A percentile compares a stretch with the other conserved stretches of the same genome.
phyloP scores from a whole-genome alignment of 768 basidiomycete species.

The Floccularia luteovirens region DNA sequence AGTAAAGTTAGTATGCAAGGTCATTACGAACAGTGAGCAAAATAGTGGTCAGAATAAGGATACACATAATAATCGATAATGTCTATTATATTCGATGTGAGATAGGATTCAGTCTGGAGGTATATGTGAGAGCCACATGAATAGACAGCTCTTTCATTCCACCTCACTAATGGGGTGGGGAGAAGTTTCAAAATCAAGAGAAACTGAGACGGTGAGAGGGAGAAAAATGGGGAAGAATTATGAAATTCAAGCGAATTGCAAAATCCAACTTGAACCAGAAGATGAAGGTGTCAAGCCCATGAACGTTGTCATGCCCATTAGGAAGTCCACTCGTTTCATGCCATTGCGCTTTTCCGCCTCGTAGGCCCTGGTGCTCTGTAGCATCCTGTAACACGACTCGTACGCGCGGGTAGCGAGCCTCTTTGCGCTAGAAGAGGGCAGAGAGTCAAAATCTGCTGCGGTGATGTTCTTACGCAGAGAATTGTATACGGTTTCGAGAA shows the following conservation, averaged over 20 bases:
- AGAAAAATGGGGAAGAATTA: background rate
- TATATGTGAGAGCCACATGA: too few relatives aligned
- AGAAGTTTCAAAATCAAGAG: too few relatives aligned
- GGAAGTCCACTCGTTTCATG: constrained; percentile 52
- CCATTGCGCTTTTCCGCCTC: constrained; percentile 42
- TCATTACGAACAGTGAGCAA: too few relatives aligned
- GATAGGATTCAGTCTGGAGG: too few relatives aligned
- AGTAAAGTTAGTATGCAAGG: too few relatives aligned
- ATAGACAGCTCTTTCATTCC: too few relatives aligned
- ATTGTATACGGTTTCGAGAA: constrained; percentile 17
- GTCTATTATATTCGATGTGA: too few relatives aligned
- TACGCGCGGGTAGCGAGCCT: constrained; percentile 37
- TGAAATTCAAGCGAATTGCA: background rate
- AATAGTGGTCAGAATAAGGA: too few relatives aligned
- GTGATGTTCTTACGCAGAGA: constrained; percentile 4
- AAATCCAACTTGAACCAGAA: background rate
- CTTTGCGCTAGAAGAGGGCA: constrained; percentile 25
- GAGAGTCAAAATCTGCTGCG: constrained; percentile 29
- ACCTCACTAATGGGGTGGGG: too few relatives aligned
- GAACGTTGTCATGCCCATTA: constrained; percentile 37
- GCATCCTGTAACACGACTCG: constrained; percentile 33
- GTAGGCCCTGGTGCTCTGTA: constrained; percentile 21
- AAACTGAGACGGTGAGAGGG: background rate
- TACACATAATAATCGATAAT: too few relatives aligned
- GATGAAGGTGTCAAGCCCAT: constrained; percentile 26